phyloP scores from a whole-genome alignment of 2,329 filamentous ascomycete species.

The Penicillium brevicompactum region DNA sequence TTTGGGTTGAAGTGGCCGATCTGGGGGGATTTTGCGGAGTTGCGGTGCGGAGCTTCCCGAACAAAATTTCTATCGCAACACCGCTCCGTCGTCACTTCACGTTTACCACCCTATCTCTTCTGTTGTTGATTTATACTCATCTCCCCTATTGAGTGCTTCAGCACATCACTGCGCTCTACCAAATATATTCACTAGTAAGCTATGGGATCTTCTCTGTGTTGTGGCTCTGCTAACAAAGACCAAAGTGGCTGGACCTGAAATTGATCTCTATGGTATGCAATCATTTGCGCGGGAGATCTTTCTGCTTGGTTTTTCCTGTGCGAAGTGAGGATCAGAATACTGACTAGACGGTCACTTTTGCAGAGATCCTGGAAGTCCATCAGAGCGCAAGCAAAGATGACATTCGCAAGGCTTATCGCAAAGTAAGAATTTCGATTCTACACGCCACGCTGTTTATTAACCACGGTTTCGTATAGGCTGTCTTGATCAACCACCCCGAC shows the following conservation, averaged over 20 bases:
- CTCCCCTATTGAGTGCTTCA: not conserved
- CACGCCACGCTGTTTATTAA: conserved; percentile 6
- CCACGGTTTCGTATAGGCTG: conserved; percentile 59
- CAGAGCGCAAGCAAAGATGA: conserved; percentile 73
- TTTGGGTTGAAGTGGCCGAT: not conserved
- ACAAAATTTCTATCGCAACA: conserved; percentile 25
- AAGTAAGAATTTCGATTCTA: conserved; percentile 57
- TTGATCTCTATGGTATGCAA: conserved; percentile 64
- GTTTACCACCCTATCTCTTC: conserved; percentile 10
- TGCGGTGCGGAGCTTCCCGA: conserved; percentile 24
- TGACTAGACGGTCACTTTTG: conserved; percentile 11
- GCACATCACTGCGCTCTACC: not conserved
- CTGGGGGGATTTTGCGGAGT: conserved; percentile 22
- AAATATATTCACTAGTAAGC: not conserved
- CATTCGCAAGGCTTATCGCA: conserved; percentile 95
- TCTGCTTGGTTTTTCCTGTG: not conserved
- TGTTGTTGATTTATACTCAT: not conserved
- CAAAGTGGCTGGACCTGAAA: conserved; percentile 41
- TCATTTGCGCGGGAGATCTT: not conserved
- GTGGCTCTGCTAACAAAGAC: conserved; percentile 21
- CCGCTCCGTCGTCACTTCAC: conserved; percentile 3
- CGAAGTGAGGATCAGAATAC: not conserved
- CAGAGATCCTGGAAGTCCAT: conserved; percentile 78
- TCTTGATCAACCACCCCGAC: conserved; percentile 87
- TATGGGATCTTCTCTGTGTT: not conserved